These are phyloP conservation scores for Apodospora peruviana DNA, from an alignment of 495 filamentous ascomycete genomes.

Conservation along the genomic window DNA sequence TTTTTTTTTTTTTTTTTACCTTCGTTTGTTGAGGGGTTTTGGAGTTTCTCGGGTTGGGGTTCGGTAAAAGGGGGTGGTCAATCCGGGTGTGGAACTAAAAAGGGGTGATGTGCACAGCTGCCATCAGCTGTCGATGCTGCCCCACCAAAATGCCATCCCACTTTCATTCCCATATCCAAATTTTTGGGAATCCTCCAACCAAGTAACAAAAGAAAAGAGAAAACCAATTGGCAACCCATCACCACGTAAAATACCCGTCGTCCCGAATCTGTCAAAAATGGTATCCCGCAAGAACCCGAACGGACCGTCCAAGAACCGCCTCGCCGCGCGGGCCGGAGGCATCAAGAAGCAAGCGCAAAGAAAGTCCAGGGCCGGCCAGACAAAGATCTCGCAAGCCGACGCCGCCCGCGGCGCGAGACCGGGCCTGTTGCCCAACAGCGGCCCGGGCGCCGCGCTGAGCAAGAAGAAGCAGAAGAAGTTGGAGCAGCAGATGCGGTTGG, in stretches of 20 bases:
- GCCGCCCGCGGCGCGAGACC: slow-evolving; percentile 28
- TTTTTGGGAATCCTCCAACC: background rate
- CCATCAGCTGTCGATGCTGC: too few relatives aligned
- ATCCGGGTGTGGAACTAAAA: too few relatives aligned
- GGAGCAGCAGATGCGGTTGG: slow-evolving; percentile 34
- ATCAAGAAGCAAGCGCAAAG: slow-evolving; percentile 21
- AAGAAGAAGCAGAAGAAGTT: slow-evolving; percentile 40
- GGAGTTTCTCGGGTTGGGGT: too few relatives aligned
- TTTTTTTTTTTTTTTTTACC: too few relatives aligned
- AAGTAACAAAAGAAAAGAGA: background rate
- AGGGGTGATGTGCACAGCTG: too few relatives aligned
- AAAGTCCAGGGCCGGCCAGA: slow-evolving; percentile 14
- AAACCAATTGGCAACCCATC: background rate
- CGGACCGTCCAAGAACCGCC: slow-evolving; percentile 36
- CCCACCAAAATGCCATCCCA: too few relatives aligned
- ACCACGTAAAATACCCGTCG: too few relatives aligned
- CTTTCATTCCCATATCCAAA: background rate
- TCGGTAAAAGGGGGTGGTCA: too few relatives aligned
- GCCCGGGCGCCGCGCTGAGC: slow-evolving; percentile 32
- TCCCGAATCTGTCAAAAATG: slow-evolving; percentile 22
- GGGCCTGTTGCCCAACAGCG: slow-evolving; percentile 39
- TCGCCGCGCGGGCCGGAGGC: slow-evolving; percentile 28
- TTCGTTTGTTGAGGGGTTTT: too few relatives aligned
- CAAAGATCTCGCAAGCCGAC: slow-evolving; percentile 27
- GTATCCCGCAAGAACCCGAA: slow-evolving; percentile 44